phyloP scores from a whole-genome alignment of 2,329 filamentous ascomycete genomes.

The Pyricularia sp. region DNA sequence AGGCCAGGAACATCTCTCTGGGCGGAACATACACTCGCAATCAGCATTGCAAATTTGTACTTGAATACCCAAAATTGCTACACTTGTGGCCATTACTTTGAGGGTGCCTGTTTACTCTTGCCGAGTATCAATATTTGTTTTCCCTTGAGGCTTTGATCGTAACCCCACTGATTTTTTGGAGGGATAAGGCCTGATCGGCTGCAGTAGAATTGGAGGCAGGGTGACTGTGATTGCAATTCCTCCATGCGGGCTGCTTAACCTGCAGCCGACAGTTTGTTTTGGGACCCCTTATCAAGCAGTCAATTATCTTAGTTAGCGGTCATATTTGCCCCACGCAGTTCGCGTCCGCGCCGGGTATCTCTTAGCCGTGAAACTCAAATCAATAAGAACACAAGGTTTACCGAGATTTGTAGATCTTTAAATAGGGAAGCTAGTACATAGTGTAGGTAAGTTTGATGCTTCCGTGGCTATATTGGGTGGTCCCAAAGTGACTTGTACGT shows the following conservation, averaged over 20 bases:
- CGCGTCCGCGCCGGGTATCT: too few species aligned
- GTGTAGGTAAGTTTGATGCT: too few species aligned
- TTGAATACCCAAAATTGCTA: slow-evolving; percentile 1
- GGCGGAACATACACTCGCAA: not conserved
- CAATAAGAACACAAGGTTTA: too few species aligned
- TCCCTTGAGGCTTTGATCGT: not conserved
- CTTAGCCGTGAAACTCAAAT: too few species aligned
- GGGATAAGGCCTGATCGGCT: not conserved
- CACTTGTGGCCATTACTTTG: not conserved
- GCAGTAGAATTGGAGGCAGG: not conserved
- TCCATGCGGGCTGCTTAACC: not conserved
- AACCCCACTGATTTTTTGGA: not conserved
- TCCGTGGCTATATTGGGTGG: too few species aligned
- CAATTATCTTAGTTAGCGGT: too few species aligned
- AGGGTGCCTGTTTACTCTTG: not conserved
- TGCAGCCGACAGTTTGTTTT: not conserved
- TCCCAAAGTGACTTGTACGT: too few species aligned
- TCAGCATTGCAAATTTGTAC: slow-evolving; percentile 1
- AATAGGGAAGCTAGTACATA: too few species aligned
- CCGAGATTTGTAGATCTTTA: too few species aligned
- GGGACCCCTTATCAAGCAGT: too few species aligned
- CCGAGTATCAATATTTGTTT: not conserved
- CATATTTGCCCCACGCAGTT: too few species aligned
- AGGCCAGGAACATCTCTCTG: not conserved
- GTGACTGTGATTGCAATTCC: not conserved